Evolutionary conservation across 73 alveolate genomes (phyloP).

Genomic region (Paramecium primaurelia): DNA sequence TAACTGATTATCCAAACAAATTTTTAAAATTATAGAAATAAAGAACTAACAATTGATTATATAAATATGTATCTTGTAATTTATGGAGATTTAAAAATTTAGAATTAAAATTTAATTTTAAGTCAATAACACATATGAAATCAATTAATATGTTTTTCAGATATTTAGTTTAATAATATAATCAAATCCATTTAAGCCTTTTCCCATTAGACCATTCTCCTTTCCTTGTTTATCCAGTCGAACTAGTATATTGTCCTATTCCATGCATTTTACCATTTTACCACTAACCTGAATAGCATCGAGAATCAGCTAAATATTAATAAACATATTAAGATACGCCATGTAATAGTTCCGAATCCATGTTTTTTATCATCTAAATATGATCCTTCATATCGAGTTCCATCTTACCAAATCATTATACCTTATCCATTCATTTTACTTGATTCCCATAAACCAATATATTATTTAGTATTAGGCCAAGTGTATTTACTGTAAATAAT

Average conservation of each 20-base stretch:
- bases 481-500: not conserved
- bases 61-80: not conserved
- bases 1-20: not conserved
- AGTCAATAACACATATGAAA: not conserved
- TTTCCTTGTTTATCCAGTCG: constrained; percentile 9
- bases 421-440: constrained; percentile 71
- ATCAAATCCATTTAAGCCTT: constrained; percentile 51
- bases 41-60: not conserved
- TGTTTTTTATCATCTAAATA: constrained; percentile 59
- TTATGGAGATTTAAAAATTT: not conserved
- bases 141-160: not conserved
- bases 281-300: constrained; percentile 57
- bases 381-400: constrained; percentile 68
- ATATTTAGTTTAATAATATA: not conserved
- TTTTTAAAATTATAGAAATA: not conserved
- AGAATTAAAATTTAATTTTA: not conserved
- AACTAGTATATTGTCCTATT: constrained; percentile 28
- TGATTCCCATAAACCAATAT: constrained; percentile 42
- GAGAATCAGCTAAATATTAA: constrained; percentile 60
- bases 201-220: constrained; percentile 63
- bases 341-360: constrained; percentile 52
- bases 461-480: not conserved
- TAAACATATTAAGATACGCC: not conserved
- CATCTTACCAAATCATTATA: constrained; percentile 44
- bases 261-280: constrained; percentile 54